These are phyloP conservation scores for Butyriboletus loyo DNA, from an alignment of 768 basidiomycete genomes.

Conservation along the genomic window DNA sequence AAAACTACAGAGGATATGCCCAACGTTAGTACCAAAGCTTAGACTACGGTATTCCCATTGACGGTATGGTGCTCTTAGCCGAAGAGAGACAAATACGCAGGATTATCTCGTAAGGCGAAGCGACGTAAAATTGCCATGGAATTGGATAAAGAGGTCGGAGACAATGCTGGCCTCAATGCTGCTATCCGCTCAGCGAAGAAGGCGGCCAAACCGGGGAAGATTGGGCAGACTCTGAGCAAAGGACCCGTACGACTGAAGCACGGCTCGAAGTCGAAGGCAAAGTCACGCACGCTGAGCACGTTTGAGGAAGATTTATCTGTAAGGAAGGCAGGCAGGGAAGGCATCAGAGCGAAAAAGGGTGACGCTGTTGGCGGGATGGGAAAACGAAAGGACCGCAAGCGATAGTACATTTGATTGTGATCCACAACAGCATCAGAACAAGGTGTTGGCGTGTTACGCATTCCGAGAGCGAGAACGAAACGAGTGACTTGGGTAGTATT, in stretches of 20 bases:
- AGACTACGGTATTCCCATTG: neutral
- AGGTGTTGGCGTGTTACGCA: neutral
- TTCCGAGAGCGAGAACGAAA: neutral
- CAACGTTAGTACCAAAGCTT: constrained; percentile 36
- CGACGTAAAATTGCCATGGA: constrained; percentile 84
- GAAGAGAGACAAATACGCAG: constrained; percentile 74
- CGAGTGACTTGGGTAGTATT: neutral
- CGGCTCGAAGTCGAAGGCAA: constrained; percentile 30
- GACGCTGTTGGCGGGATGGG: constrained; percentile 52
- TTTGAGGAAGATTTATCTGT: constrained; percentile 64
- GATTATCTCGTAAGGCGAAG: constrained; percentile 84
- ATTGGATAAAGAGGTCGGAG: constrained; percentile 64
- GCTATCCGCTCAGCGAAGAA: constrained; percentile 90
- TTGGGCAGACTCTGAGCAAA: constrained; percentile 52
- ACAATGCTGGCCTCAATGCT: constrained; percentile 54
- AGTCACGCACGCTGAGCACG: constrained; percentile 32
- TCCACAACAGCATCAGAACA: neutral
- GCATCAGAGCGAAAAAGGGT: constrained; percentile 61
- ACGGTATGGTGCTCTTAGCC: constrained; percentile 41
- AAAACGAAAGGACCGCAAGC: constrained; percentile 46
- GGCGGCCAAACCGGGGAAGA: constrained; percentile 67
- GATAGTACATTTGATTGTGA: constrained; percentile 14
- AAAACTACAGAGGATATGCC: constrained; percentile 32
- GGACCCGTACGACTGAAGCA: constrained; percentile 33
- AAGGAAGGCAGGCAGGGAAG: constrained; percentile 45